Conservation (phyloP, 176 grass and related monocot genomes). For the Cenchrus americanus region DNA sequence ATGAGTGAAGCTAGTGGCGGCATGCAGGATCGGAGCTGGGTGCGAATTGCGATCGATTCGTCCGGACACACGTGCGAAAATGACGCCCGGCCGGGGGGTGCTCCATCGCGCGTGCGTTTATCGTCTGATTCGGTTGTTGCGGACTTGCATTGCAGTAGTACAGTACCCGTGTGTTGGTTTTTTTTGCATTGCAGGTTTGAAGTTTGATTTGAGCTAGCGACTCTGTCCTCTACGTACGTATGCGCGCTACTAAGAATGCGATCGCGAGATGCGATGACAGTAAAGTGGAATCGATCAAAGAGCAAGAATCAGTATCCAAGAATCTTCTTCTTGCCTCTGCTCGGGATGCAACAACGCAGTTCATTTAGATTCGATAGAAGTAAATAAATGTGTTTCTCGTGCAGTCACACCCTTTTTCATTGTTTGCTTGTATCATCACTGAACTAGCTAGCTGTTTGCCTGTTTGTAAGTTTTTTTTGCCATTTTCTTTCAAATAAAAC, state of each 20-base stretch:
- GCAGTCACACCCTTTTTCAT: too few relatives aligned
- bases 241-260: background rate
- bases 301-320: too few relatives aligned
- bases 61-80: slow-evolving; percentile 17
- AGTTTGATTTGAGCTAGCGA: slow-evolving; percentile 26
- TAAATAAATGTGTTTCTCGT: too few relatives aligned
- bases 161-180: background rate
- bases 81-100: background rate
- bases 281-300: too few relatives aligned
- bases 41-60: background rate
- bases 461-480: too few relatives aligned
- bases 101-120: background rate
- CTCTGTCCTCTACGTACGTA: background rate
- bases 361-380: too few relatives aligned
- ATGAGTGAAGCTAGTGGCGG: background rate
- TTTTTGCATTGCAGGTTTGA: slow-evolving; percentile 38
- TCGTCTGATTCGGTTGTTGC: slow-evolving; percentile 10
- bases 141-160: background rate
- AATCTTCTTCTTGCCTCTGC: too few relatives aligned
- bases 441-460: too few relatives aligned
- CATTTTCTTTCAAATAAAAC: too few relatives aligned
- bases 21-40: background rate
- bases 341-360: too few relatives aligned
- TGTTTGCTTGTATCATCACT: too few relatives aligned
- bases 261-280: too few relatives aligned